Conservation (phyloP, 495 filamentous ascomycete genomes). For the Pseudoneurospora amorphoporcata region DNA sequence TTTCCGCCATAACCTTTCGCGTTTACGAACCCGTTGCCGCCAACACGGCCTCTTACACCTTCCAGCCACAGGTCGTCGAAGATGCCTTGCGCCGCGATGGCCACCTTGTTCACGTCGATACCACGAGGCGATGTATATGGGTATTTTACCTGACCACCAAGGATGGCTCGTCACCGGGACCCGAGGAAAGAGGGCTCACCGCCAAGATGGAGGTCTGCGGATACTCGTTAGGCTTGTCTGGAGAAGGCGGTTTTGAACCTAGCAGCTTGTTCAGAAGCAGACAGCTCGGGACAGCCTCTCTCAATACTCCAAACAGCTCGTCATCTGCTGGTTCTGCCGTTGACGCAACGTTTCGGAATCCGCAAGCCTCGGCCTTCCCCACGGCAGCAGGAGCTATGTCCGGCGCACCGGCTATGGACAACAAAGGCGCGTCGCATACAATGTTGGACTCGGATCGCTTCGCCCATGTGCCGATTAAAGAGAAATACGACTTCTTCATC, state of each 20-base stretch:
- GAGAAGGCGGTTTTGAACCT: slow-evolving; percentile 38
- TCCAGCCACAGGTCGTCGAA: slow-evolving; percentile 34
- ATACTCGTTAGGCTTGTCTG: slow-evolving; percentile 27
- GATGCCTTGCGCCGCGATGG: slow-evolving; percentile 38
- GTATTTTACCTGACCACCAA: slow-evolving; percentile 33
- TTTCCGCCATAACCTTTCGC: slow-evolving; percentile 33
- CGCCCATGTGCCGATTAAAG: slow-evolving; percentile 17
- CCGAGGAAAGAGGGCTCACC: slow-evolving; percentile 20
- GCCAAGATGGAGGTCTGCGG: slow-evolving; percentile 29
- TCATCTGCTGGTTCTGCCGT: slow-evolving; percentile 36
- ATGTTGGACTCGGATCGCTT: slow-evolving; percentile 17
- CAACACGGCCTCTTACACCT: slow-evolving; percentile 27
- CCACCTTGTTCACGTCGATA: slow-evolving; percentile 39
- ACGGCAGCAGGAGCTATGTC: neutral
- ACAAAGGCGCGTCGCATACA: slow-evolving; percentile 14
- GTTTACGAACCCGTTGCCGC: slow-evolving; percentile 36
- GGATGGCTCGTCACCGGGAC: slow-evolving; percentile 14
- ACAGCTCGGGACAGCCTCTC: slow-evolving; percentile 23
- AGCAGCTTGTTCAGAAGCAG: slow-evolving; percentile 32
- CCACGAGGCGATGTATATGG: slow-evolving; percentile 39
- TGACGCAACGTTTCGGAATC: slow-evolving; percentile 27
- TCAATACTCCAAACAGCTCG: slow-evolving; percentile 37
- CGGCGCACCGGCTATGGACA: slow-evolving; percentile 13
- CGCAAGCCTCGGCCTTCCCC: slow-evolving; percentile 6
- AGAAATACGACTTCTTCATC: slow-evolving; percentile 36